A percentile compares a stretch with the other conserved stretches of the same genome.
phyloP scores from a whole-genome alignment of 106 monocot genomes.

The Acorus calamus region DNA sequence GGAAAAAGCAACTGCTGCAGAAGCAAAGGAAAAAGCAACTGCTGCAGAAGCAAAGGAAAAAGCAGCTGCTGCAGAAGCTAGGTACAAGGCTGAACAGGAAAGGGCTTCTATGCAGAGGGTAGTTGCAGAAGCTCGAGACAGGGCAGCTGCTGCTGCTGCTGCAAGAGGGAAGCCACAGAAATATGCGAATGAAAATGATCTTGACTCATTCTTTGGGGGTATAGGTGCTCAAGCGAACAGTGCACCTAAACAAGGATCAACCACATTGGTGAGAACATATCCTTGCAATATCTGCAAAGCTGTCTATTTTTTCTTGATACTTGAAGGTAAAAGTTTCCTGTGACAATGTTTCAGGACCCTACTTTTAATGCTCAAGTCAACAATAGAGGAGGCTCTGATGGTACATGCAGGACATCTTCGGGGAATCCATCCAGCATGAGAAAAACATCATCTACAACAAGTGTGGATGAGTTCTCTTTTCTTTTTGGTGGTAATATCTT shows the following conservation, averaged over 20 bases:
- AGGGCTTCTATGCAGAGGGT: slow-evolving; percentile 51
- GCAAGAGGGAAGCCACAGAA: slow-evolving; percentile 49
- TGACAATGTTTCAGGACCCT: slow-evolving; percentile 43
- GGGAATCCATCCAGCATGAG: slow-evolving; percentile 38
- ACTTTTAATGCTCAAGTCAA: slow-evolving; percentile 47
- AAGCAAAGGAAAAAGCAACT: no score
- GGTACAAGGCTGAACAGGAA: slow-evolving; percentile 26
- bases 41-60: no score
- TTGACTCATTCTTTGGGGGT: slow-evolving; percentile 64
- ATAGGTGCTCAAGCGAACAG: slow-evolving; percentile 66
- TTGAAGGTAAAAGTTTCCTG: no score
- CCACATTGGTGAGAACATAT: slow-evolving; percentile 32
- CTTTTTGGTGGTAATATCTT: slow-evolving; percentile 72
- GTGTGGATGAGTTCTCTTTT: slow-evolving; percentile 64
- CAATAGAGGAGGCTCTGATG: slow-evolving; percentile 29
- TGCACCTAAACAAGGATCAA: slow-evolving; percentile 61
- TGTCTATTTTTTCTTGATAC: no score
- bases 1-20: no score
- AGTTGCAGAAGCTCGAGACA: slow-evolving; percentile 50
- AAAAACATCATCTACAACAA: slow-evolving; percentile 57
- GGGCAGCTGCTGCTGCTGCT: slow-evolving; percentile 43
- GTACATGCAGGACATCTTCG: slow-evolving; percentile 11
- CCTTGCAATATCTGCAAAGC: no score
- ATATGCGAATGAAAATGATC: slow-evolving; percentile 54
- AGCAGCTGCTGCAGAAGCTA: slow-evolving; percentile 69